Percentiles rank a stretch among this genome's conserved stretches.
Evolutionary conservation across 2,329 filamentous ascomycete genomes (phyloP).

Genomic region (Ophiostoma populinum): DNA sequence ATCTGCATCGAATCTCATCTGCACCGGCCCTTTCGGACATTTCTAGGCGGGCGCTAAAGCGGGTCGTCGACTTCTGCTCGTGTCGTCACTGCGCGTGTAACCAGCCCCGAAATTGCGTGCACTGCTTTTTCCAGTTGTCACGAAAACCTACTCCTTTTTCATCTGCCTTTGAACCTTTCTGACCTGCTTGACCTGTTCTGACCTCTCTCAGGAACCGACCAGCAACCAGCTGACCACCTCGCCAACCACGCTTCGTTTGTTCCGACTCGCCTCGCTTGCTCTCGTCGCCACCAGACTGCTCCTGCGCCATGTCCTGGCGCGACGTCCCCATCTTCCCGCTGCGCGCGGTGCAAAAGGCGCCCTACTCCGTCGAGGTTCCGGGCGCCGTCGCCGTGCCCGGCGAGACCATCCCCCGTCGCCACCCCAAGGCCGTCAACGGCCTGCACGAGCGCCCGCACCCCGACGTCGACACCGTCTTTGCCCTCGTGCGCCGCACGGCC

Average conservation of each 20-base stretch:
- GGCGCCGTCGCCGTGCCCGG: conserved; percentile 53
- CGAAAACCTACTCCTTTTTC: no score
- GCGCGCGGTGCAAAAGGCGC: conserved; percentile 47
- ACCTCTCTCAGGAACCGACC: no score
- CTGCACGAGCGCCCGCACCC: conserved; percentile 48
- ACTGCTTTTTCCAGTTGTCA: no score
- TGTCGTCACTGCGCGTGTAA: conserved; percentile 1
- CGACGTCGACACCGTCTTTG: conserved; percentile 60
- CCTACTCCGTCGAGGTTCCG: conserved; percentile 57
- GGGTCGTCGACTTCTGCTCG: neutral
- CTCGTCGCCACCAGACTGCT: no score
- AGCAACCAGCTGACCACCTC: no score
- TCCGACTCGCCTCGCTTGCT: neutral
- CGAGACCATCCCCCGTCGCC: conserved; percentile 70
- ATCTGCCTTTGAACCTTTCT: no score
- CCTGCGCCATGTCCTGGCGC: neutral
- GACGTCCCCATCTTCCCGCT: conserved; percentile 26
- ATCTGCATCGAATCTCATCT: no score
- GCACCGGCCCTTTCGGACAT: no score
- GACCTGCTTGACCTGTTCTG: no score
- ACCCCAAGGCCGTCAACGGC: conserved; percentile 52
- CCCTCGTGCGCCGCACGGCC: conserved; percentile 56
- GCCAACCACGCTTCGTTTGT: neutral
- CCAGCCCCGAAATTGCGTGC: neutral
- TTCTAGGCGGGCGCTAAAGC: neutral